Evolutionary conservation across 2,329 filamentous ascomycete genomes (phyloP), one percentile per base, ranked within the genome.

Genomic region (Alternaria rosae): DNA sequence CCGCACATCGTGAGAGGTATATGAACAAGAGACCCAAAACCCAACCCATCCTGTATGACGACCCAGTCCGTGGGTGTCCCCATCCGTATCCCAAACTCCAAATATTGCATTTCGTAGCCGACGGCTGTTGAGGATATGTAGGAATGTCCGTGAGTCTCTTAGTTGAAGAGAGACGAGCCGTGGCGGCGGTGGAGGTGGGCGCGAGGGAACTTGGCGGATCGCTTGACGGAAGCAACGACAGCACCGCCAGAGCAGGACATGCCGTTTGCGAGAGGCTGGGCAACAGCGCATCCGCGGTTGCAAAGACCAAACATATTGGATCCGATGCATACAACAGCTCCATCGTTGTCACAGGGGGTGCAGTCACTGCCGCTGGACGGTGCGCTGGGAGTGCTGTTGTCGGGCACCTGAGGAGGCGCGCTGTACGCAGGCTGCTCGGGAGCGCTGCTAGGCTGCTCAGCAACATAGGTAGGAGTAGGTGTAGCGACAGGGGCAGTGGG

Each of bases 271-370:
- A 84, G 75, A 32, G 73, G 65, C 63, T 81, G 78, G 7, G 78
- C 66, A 35, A 83, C 72, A 6, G 80, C 82, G 59, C 73, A 81
- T 47, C 79, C 76, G 54, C 76, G 72, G 74, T 83, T 76, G 78
- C 82, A 84, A 35, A 83, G 72, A 30, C 82, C 82, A 57, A 81
- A 84, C 25, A 79, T 74, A 41, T 65, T 73, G 51, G 58, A 66
- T 53, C 80, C 80, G 35, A 83, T 80, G 75, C 82, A 84, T 58
- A 83, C 73, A 47, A 84, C 67, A 25, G 70, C 72, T 20, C 82
- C 82, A 9, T 81, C 76, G 38, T 68, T 76, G 13, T 75, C 71
- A 76, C 82, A 84, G 38, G 80, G 67, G 38, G 67, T 70, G 67
- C 72, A 71, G 57, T 69, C 66, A 13, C 62, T 64, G 28, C 57